These are phyloP conservation scores for Albizia julibrissin DNA, from an alignment of 306 rosid genomes.

Conservation along the genomic window DNA sequence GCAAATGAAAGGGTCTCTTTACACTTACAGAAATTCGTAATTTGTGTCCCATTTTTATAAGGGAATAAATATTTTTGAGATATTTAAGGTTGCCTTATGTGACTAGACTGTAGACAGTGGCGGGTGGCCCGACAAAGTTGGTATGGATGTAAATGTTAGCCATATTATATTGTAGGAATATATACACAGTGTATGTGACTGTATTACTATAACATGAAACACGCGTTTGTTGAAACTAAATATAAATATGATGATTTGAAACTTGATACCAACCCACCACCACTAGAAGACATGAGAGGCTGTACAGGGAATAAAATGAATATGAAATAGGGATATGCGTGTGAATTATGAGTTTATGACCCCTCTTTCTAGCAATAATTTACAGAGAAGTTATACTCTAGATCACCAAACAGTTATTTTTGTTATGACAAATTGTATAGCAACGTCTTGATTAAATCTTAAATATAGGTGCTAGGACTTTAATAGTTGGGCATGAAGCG, in stretches of 20 bases:
- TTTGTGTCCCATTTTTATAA: neutral
- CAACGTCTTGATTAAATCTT: no score
- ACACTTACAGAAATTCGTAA: neutral
- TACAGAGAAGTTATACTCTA: neutral
- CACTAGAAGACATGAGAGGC: neutral
- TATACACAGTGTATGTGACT: neutral
- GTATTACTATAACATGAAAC: neutral
- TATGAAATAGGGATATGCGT: no score
- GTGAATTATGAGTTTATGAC: neutral
- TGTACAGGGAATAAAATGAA: no score
- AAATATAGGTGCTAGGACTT: no score
- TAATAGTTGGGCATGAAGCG: no score
- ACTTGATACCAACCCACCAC: neutral
- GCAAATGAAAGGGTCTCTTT: slow-evolving; percentile 15
- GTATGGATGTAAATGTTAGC: neutral
- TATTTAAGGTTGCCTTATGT: neutral
- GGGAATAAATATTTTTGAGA: neutral
- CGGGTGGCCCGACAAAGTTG: neutral
- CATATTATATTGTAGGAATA: neutral
- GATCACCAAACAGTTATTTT: neutral
- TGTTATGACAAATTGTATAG: no score
- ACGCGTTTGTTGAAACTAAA: neutral
- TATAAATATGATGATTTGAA: neutral
- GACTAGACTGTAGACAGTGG: neutral
- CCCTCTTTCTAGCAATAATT: neutral